Conservation (phyloP, 257 asterid species). For the Fraxinus anomala region DNA sequence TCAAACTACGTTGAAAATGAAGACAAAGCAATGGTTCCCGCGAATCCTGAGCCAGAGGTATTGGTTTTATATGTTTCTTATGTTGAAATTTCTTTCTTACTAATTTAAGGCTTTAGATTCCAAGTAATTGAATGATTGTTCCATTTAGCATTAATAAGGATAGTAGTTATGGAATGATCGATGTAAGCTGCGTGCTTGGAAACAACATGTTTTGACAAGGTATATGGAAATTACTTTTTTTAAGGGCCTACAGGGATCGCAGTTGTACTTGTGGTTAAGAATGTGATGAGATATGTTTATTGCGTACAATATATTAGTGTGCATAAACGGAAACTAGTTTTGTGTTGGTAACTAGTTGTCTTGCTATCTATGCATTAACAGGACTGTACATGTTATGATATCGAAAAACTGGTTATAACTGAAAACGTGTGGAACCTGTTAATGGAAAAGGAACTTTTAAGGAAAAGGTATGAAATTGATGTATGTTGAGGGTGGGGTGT, state of each 20-base stretch:
- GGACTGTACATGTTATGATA: not conserved
- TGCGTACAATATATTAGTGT: not conserved
- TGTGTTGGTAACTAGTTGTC: not conserved
- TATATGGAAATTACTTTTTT: not conserved
- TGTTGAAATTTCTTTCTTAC: not conserved
- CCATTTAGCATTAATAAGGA: slow-evolving; percentile 3
- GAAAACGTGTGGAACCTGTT: not conserved
- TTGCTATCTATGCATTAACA: not conserved
- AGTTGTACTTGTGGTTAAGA: not conserved
- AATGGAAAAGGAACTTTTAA: not conserved
- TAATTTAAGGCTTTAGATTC: not conserved
- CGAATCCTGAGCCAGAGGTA: slow-evolving; percentile 37
- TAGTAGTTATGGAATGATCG: not conserved
- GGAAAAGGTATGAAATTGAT: not conserved
- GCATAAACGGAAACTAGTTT: not conserved
- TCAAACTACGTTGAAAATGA: slow-evolving; percentile 29
- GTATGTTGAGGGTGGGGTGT: not conserved
- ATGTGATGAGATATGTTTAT: not conserved
- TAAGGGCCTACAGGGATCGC: not conserved
- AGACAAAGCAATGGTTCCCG: slow-evolving; percentile 27
- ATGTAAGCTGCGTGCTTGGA: not conserved
- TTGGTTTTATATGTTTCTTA: not conserved
- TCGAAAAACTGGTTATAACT: not conserved
- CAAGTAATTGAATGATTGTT: slow-evolving; percentile 21
- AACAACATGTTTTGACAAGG: not conserved